Base-by-base conservation (phyloP, 441 rosid genomes). In the Adansonia gregorii region DNA sequence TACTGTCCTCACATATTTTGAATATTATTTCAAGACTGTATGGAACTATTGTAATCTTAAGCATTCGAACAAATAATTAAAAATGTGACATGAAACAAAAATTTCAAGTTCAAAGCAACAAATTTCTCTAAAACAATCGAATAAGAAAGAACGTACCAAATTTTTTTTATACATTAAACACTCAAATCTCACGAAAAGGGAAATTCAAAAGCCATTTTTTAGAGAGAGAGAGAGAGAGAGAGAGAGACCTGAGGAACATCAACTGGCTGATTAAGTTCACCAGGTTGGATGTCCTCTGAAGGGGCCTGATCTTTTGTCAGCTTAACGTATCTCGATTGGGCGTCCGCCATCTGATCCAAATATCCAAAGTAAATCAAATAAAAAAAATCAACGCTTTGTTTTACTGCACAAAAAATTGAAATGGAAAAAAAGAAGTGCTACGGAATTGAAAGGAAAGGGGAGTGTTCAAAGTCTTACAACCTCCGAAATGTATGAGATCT, bases 291-390 rank as follows among this genome's bases (percentile, higher is more conserved):
- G 35, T 91, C 92, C 58, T 89, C 92, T 51, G 79, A 71, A 3
- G 93, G 92, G 49, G 80, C 86, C 76, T 89, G 93, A 8, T 89
- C 94, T 76, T 88, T 89, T 2, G 79, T 87, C 70, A 91, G 71
- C 85, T 89, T 91, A 56, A 91, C 94, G 72, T 91, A 89, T 19
- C 86, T 80, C 58, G 95, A 89, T 69, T 89, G 83, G 11, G 84
- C 85, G 19, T 89, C 94, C 70, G 91, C 86, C 94, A 89, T 91
- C 86, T 80, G 75, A 67, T 60, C 81, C 81, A 76, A 69, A 76
- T 8, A 65, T 41, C 5, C 17, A n/a, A 61, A 77, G 51, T 8
- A 39, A 55, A 52, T 15, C 49, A 43, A 77, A 35, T 43, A 31
- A 56, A 31, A 67, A 60, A 31, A 39, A 54, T 17, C 43, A 63